These are phyloP conservation scores for Mentha longifolia DNA, from an alignment of 257 asterid genomes.

Conservation along the genomic window DNA sequence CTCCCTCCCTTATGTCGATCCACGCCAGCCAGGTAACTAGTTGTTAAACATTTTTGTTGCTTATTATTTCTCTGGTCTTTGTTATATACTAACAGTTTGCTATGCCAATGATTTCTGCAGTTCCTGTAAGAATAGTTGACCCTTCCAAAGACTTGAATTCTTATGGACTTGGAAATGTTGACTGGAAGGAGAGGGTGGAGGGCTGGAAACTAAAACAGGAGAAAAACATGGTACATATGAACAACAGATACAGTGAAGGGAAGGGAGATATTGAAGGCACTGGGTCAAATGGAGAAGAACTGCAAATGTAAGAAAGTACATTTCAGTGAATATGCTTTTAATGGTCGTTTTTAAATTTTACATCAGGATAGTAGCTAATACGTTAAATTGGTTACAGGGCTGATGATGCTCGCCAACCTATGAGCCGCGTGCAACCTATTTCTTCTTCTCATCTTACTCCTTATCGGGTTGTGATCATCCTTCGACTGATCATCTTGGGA, in stretches of 20 bases:
- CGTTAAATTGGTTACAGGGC: slow-evolving; percentile 47
- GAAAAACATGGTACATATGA: slow-evolving; percentile 57
- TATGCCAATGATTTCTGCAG: slow-evolving; percentile 44
- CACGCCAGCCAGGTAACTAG: slow-evolving; percentile 82
- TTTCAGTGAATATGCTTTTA: neutral
- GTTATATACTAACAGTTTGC: slow-evolving; percentile 21
- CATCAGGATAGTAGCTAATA: slow-evolving; percentile 30
- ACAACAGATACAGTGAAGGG: slow-evolving; percentile 58
- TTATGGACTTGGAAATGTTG: slow-evolving; percentile 88
- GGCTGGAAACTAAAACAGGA: slow-evolving; percentile 85
- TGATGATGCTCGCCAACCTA: slow-evolving; percentile 71
- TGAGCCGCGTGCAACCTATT: slow-evolving; percentile 64
- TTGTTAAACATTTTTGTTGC: neutral
- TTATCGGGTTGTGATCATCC: slow-evolving; percentile 65
- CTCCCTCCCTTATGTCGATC: slow-evolving; percentile 82
- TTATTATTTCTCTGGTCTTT: neutral
- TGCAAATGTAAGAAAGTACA: slow-evolving; percentile 56
- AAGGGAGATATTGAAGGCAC: slow-evolving; percentile 73
- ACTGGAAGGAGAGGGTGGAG: slow-evolving; percentile 96
- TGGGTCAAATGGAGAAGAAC: slow-evolving; percentile 77
- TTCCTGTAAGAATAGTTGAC: slow-evolving; percentile 88
- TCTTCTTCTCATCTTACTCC: slow-evolving; percentile 66
- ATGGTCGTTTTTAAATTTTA: neutral
- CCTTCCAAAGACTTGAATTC: slow-evolving; percentile 82
- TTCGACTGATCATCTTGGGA: slow-evolving; percentile 67